Percentiles rank a stretch among this genome's conserved stretches.
phyloP scores from a whole-genome alignment of 352 stramenopile genomes.

The Globisporangium ultimum region DNA sequence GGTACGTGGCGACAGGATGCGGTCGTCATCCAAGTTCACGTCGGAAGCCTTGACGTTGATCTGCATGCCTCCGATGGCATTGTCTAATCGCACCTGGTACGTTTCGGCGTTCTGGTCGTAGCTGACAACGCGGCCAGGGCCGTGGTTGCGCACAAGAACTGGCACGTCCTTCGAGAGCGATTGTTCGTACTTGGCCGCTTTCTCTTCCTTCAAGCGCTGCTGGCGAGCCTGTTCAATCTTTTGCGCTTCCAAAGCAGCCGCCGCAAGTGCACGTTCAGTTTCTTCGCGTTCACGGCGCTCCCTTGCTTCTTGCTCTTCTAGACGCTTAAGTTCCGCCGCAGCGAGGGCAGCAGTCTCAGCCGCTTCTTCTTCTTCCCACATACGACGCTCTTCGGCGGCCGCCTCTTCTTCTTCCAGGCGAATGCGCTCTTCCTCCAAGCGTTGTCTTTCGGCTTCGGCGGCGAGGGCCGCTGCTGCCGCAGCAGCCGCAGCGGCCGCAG shows the following conservation, averaged over 20 bases:
- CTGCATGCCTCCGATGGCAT: conserved; percentile 55
- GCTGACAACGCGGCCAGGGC: conserved; percentile 62
- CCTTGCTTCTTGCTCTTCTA: conserved; percentile 16
- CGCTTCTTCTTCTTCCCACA: conserved; percentile 6
- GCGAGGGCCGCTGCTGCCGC: conserved; percentile 13
- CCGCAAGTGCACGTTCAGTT: conserved; percentile 41
- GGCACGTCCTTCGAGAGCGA: conserved; percentile 84
- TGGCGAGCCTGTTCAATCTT: conserved; percentile 40
- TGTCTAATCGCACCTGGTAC: conserved; percentile 71
- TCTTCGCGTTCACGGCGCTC: conserved; percentile 20
- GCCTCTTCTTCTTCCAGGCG: conserved; percentile 27
- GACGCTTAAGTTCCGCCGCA: conserved; percentile 10
- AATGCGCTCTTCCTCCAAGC: conserved; percentile 25
- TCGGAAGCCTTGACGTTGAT: conserved; percentile 71
- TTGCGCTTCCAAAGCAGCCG: conserved; percentile 39
- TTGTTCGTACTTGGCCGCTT: conserved; percentile 83
- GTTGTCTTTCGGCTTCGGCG: conserved; percentile 26
- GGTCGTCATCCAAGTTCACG: conserved; percentile 80
- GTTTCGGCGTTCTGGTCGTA: conserved; percentile 81
- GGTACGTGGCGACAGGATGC: conserved; percentile 80
- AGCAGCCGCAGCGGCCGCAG: conserved; percentile 22
- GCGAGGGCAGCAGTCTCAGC: conserved; percentile 9
- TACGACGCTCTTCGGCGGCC: conserved; percentile 25
- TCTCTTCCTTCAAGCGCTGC: conserved; percentile 54
- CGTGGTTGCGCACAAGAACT: conserved; percentile 73